These are phyloP conservation scores for Pichia ethanolica DNA, from an alignment of 805 yeast species.

Conservation along the genomic window DNA sequence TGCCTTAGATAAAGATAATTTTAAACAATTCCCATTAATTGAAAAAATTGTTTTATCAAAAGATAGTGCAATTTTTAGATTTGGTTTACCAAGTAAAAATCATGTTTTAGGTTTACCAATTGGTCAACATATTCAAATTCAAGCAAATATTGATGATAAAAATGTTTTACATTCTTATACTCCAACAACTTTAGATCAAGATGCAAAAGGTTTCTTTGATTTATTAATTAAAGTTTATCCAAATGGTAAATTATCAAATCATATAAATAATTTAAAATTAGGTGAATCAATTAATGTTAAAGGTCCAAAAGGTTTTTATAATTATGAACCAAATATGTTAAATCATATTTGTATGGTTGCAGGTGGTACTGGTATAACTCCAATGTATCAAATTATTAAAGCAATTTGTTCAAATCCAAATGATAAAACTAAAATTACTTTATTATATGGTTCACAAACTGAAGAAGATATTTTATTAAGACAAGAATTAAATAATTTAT, in stretches of 20 bases:
- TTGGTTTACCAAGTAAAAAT: slow-evolving; percentile 66
- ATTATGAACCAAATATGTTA: slow-evolving; percentile 74
- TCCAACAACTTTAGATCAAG: slow-evolving; percentile 72
- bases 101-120: slow-evolving; percentile 83
- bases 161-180: slow-evolving; percentile 84
- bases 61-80: slow-evolving; percentile 77
- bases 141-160: slow-evolving; percentile 69
- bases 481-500: slow-evolving; percentile 68
- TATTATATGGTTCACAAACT: slow-evolving; percentile 76
- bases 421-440: slow-evolving; percentile 67
- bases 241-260: slow-evolving; percentile 73
- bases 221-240: slow-evolving; percentile 81
- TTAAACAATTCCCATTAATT: slow-evolving; percentile 72
- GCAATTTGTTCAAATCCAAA: slow-evolving; percentile 70
- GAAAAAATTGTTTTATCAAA: slow-evolving; percentile 70
- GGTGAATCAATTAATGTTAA: slow-evolving; percentile 75
- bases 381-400: slow-evolving; percentile 88
- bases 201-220: slow-evolving; percentile 75
- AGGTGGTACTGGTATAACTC: slow-evolving; percentile 95
- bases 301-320: slow-evolving; percentile 89
- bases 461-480: slow-evolving; percentile 75
- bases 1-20: slow-evolving; percentile 54
- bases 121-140: slow-evolving; percentile 87
- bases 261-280: slow-evolving; percentile 60
- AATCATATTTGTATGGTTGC: slow-evolving; percentile 80